Conservation (phyloP, 1,284 basidiomycete species). For the Ustilago hordei region DNA sequence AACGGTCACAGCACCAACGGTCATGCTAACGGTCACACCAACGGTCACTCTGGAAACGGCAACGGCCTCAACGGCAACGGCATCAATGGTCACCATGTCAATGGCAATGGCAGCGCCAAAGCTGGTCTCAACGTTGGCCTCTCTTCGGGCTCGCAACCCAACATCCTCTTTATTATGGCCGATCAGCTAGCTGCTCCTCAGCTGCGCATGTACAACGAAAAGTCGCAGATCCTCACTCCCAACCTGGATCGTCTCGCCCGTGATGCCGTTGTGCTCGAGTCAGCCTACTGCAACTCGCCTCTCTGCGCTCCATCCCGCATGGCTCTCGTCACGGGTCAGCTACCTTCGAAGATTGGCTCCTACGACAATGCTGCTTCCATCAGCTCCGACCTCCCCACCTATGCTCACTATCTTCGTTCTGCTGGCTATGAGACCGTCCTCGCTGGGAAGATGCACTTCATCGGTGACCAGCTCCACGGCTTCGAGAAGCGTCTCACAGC, state of each 20-base stretch:
- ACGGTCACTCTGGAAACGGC: background rate
- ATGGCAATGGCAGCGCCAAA: background rate
- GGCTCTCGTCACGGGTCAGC: conserved; percentile 43
- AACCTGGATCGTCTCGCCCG: conserved; percentile 36
- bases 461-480: conserved; percentile 44
- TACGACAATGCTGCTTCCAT: conserved; percentile 44
- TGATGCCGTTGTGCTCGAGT: conserved; percentile 38
- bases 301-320: conserved; percentile 45
- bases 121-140: background rate
- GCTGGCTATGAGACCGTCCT: conserved; percentile 41
- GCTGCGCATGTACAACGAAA: conserved; percentile 44
- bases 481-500: conserved; percentile 47
- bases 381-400: conserved; percentile 42
- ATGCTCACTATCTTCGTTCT: conserved; percentile 39
- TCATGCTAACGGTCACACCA: background rate
- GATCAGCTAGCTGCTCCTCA: conserved; percentile 44
- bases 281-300: conserved; percentile 48
- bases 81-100: conserved; percentile 9
- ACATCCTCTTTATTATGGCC: conserved; percentile 44
- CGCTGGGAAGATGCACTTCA: conserved; percentile 46
- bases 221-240: conserved; percentile 39
- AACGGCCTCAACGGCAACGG: conserved; percentile 6
- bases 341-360: conserved; percentile 36
- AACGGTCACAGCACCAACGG: conserved; percentile 1
- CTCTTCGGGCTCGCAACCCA: conserved; percentile 15